Evolutionary conservation across 1,284 basidiomycete genomes (phyloP).

Genomic region (Pascua guehoae): DNA sequence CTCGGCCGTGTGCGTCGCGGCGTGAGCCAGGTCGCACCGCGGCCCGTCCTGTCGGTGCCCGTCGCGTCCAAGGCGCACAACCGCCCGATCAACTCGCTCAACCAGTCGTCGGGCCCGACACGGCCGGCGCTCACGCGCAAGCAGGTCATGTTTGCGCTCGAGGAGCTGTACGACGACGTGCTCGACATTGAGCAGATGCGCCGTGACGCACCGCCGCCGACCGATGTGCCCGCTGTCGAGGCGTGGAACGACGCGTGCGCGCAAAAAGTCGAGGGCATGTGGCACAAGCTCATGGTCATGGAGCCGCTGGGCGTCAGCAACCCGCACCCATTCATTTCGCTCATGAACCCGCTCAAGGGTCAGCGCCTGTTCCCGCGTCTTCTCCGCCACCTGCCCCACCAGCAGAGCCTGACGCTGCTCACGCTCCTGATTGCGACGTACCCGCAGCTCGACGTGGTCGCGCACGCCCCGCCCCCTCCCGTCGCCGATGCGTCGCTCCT

Average conservation of each 20-base stretch:
- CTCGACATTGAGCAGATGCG: constrained; percentile 82
- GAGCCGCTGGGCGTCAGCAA: constrained; percentile 87
- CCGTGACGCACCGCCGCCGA: constrained; percentile 64
- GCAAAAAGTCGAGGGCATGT: constrained; percentile 66
- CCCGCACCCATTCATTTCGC: constrained; percentile 94
- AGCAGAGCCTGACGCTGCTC: constrained; percentile 78
- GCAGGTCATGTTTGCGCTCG: constrained; percentile 74
- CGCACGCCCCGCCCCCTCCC: constrained; percentile 62
- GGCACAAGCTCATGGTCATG: constrained; percentile 77
- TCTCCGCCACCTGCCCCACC: constrained; percentile 74
- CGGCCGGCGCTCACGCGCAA: constrained; percentile 70
- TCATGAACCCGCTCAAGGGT: constrained; percentile 85
- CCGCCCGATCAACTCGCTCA: constrained; percentile 47
- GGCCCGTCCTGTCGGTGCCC: constrained; percentile 85
- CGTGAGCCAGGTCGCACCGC: constrained; percentile 67
- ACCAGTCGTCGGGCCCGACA: constrained; percentile 43
- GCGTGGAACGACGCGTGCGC: constrained; percentile 62
- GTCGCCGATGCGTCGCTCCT: constrained; percentile 49
- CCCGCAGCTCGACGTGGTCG: constrained; percentile 84
- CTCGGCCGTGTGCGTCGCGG: constrained; percentile 85
- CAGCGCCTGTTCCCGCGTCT: constrained; percentile 88
- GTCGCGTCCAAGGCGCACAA: constrained; percentile 48
- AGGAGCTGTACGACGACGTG: constrained; percentile 79
- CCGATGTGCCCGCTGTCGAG: constrained; percentile 56
- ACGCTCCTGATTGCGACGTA: constrained; percentile 93